Conservation (phyloP, 441 rosid genomes). For the Isatis lusitanica region DNA sequence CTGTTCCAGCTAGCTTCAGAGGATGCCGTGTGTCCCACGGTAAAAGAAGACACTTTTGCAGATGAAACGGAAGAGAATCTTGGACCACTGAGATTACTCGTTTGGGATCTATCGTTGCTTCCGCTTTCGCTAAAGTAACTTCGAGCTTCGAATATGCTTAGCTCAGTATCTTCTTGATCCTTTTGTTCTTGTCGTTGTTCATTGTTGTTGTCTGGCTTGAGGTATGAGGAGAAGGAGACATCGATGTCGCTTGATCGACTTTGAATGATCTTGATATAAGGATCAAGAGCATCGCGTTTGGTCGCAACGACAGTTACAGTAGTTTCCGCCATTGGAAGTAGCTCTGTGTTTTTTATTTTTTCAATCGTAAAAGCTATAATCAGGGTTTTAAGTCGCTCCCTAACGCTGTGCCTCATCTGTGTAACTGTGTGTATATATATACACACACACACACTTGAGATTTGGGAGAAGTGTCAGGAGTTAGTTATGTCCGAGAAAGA, state of each 20-base stretch:
- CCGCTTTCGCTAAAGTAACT: constrained; percentile 65
- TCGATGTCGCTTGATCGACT: constrained; percentile 30
- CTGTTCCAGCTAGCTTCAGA: constrained; percentile 97
- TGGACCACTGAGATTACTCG: constrained; percentile 44
- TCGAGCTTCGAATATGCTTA: constrained; percentile 83
- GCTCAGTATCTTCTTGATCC: constrained; percentile 46
- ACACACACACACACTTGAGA: constrained; percentile 3
- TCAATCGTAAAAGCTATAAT: background rate
- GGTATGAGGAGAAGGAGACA: constrained; percentile 56
- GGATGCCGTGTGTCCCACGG: constrained; percentile 52
- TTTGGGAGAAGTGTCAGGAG: constrained; percentile 24
- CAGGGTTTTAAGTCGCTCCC: background rate
- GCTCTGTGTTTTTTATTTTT: background rate
- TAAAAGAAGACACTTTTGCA: constrained; percentile 60
- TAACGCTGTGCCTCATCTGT: background rate
- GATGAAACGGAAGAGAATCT: constrained; percentile 42
- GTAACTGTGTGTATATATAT: background rate
- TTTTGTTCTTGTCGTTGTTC: constrained; percentile 47
- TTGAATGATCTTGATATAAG: constrained; percentile 35
- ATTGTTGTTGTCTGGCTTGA: constrained; percentile 35
- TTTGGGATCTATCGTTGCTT: constrained; percentile 35
- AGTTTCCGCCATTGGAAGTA: constrained; percentile 31
- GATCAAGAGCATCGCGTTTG: constrained; percentile 29
- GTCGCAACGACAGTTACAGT: constrained; percentile 29
- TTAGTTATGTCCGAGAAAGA: constrained; percentile 32